Base-by-base conservation (phyloP, 1,139 yeast genomes). In the Citeromyces hawaiiensis region DNA sequence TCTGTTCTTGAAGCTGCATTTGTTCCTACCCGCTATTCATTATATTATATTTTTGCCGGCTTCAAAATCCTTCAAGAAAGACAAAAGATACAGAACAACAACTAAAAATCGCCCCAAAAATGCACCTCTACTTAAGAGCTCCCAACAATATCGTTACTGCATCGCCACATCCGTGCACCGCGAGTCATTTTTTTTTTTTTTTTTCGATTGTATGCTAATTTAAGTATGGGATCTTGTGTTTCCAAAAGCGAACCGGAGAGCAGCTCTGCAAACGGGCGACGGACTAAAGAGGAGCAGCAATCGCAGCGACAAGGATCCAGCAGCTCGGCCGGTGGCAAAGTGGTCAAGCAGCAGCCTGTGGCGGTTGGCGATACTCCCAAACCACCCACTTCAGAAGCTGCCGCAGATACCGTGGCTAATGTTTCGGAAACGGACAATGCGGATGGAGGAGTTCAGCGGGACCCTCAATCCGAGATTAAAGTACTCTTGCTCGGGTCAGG, bases 401-500 rank as follows among this genome's bases (percentile, higher is more conserved):
- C 32, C 32, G n/a, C n/a, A n/a, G 9, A 29, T 29, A 13, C 35
- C 35, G 35, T 5, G 10, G 4, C 35, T 16, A 18, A 10, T 32
- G 35, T 13, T 9, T 19, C 18, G n/a, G 36, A 15, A 13, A 19
- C 17, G 8, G 14, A 29, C 37, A 35, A 23, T 21, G 13, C 8
- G 17, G 21, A 5, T 4, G 32, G 32, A 11, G 15, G 6, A 29
- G 9, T 29, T 6, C 8, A 5, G 5, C 13, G 15, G 4, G 9
- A 11, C 15, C 15, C 32, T 29, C 13, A 29, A n/a, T 29, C 32
- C 5, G 32, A 29, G 15, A 29, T 29, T 14, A 81, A 81, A 53
- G 74, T 79, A 35, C 60, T 82, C 32, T 60, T 82, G 35, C 59
- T 82, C 40, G 93, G 93, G 6, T 76, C 88, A 0, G 93, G 91